Evolutionary conservation across 805 yeast species (phyloP), one percentile per base, ranked within the genome.

Genomic region (Ogataea thermomethanolica): DNA sequence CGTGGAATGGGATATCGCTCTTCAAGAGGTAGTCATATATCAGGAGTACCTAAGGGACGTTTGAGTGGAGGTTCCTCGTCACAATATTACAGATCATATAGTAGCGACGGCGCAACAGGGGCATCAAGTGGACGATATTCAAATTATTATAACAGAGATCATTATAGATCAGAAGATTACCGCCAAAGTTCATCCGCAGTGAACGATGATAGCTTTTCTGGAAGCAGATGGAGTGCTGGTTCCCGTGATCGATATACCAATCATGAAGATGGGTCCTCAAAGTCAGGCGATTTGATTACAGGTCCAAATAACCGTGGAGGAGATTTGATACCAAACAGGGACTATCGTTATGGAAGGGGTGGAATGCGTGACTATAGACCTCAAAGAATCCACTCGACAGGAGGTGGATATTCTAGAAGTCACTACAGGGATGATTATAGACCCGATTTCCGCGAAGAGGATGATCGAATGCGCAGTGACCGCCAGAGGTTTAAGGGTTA

Each of bases 251-350:
- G 51, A 3, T 40, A 40, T 24, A 31, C 12, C 20, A 17, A 17
- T n/a, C 28, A 33, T 15, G 41, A 37, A n/a, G 48, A 52, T 25
- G 50, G 49, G n/a, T 25, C 43, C 7, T 41, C 45, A 7, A 45
- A 48, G 20, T 46, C 54, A 2, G 55, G 55, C 8, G 57, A 53
- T 38, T 24, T 49, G 17, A 41, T 46, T 8, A 45, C 49, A 7
- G 53, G 49, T 14, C 37, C 54, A 10, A 41, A 25, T 38, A 53
- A 51, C 34, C 44, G 51, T 32, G 48, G 54, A 3, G 53, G 56
- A 1, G 58, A 53, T 29, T 29, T 50, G 29, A 51, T 53, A 24
- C 41, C 45, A 17, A 42, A 22, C 25, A 45, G 42, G 28, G 56
- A 53, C 11, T 28, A 30, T 27, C 33, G 55, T 25, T 53, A 36